Evolutionary conservation across 768 basidiomycete species (phyloP).

Genomic region (Podaxis rugospora): DNA sequence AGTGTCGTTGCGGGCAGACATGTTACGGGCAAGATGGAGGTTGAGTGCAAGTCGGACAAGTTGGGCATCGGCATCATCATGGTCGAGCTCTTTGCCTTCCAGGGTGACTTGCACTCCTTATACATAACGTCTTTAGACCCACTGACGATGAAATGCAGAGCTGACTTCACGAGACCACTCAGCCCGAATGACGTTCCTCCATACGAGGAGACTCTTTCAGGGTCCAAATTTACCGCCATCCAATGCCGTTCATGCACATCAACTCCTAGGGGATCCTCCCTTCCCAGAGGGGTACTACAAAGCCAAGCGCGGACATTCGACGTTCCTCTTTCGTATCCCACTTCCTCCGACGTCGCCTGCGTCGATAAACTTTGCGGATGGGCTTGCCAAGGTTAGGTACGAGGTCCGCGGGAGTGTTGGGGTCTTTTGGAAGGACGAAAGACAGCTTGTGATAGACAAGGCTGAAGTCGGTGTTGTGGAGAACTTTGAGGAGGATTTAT

Average conservation of each 20-base stretch:
- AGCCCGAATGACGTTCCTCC: constrained; percentile 74
- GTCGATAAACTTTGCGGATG: constrained; percentile 66
- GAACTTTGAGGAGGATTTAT: constrained; percentile 34
- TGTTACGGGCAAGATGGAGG: constrained; percentile 72
- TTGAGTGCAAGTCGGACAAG: constrained; percentile 74
- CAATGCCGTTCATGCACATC: constrained; percentile 71
- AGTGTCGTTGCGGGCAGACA: constrained; percentile 62
- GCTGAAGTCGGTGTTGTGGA: constrained; percentile 65
- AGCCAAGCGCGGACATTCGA: constrained; percentile 72
- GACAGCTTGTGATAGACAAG: constrained; percentile 58
- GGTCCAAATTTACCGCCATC: constrained; percentile 80
- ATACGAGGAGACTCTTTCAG: constrained; percentile 69
- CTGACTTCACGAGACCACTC: constrained; percentile 75
- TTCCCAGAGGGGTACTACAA: constrained; percentile 65
- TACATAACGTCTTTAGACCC: neutral
- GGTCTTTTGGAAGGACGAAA: constrained; percentile 74
- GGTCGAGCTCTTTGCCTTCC: constrained; percentile 71
- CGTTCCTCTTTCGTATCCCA: constrained; percentile 78
- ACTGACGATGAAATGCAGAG: constrained; percentile 35
- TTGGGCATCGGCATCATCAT: constrained; percentile 73
- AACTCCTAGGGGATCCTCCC: constrained; percentile 50
- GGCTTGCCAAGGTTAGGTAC: constrained; percentile 66
- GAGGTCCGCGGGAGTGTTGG: constrained; percentile 70
- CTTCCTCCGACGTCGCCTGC: constrained; percentile 64
- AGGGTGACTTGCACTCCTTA: constrained; percentile 44